Evolutionary conservation across 441 rosid genomes (phyloP).

Genomic region (Corymbia calophylla): DNA sequence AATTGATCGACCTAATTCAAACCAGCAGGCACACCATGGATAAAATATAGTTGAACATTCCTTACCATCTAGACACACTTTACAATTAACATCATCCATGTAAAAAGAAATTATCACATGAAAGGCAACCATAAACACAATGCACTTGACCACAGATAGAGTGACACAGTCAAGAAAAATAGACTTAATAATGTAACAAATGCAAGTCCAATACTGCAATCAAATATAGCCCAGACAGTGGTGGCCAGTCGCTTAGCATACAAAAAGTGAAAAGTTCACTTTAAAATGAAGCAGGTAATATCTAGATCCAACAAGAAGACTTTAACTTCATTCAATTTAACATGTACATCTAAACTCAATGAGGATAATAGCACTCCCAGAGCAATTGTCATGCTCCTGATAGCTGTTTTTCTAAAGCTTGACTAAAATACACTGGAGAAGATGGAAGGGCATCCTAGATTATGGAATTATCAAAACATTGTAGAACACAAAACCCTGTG

Average conservation of each 20-base stretch:
- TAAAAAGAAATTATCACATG: not conserved
- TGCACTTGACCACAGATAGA: not conserved
- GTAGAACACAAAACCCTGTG: not conserved
- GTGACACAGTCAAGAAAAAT: not conserved
- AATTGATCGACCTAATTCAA: not conserved
- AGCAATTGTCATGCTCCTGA: not conserved
- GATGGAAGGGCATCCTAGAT: not conserved
- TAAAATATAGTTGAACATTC: not conserved
- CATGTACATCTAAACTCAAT: not conserved
- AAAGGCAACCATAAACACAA: not conserved
- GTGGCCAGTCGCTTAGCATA: not conserved
- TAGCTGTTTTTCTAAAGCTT: not conserved
- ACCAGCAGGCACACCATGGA: not conserved
- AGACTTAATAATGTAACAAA: not conserved
- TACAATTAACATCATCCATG: not conserved
- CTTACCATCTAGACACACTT: not conserved
- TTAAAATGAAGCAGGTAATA: not conserved
- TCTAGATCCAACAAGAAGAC: not conserved
- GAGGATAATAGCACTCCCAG: not conserved
- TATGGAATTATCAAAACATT: not conserved
- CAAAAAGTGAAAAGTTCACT: not conserved
- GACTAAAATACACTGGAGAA: not conserved
- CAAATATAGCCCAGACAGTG: not conserved
- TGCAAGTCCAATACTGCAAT: not conserved
- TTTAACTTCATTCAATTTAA: not conserved